Evolutionary conservation across 768 basidiomycete species (phyloP), one percentile per base, ranked within the genome.

Genomic region (Tricholoma sp.): DNA sequence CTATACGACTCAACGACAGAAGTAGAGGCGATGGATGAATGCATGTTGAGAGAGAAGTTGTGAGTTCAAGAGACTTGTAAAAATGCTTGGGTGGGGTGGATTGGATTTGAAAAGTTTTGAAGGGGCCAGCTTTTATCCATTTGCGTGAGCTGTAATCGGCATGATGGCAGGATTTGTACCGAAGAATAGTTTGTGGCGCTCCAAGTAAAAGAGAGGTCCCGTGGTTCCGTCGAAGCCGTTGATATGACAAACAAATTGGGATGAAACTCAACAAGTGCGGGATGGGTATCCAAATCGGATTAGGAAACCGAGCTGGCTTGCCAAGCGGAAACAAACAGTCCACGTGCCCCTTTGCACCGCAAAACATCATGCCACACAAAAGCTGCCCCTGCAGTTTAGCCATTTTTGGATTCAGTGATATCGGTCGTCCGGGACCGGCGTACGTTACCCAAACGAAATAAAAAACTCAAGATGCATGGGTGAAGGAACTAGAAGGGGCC

Each of bases 221-320:
- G 69, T 73, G 72, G 63, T 62, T 70, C 71, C 70, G 70, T 66
- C 64, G 63, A 54, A 69, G 64, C 68, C 68, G 71, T 72, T 70
- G 69, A 70, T 65, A 70, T 72, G 71, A 73, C 70, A 71, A 68
- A 68, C 61, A 50, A 61, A 62, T 60, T 56, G 39, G 53, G 53
- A 24, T 52, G 57, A 57, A 62, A 64, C 50, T 45, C 42, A 7
- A 20, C 7, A 11, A n/a, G 33, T 47, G 59, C 58, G 49, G 55
- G 58, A 56, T 55, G 47, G 9, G 36, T 29, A 41, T 55, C 65
- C 62, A 59, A 56, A 63, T 61, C 37, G 17, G 61, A 58, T 57
- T 42, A 57, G 41, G 59, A 55, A 64, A 61, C 29, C 52, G 59
- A 64, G 41, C 58, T 47, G 41, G 45, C 18, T 36, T 47, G 31